Evolutionary conservation across 352 stramenopile genomes (phyloP).

Genomic region (Phytophthora sansomeana): DNA sequence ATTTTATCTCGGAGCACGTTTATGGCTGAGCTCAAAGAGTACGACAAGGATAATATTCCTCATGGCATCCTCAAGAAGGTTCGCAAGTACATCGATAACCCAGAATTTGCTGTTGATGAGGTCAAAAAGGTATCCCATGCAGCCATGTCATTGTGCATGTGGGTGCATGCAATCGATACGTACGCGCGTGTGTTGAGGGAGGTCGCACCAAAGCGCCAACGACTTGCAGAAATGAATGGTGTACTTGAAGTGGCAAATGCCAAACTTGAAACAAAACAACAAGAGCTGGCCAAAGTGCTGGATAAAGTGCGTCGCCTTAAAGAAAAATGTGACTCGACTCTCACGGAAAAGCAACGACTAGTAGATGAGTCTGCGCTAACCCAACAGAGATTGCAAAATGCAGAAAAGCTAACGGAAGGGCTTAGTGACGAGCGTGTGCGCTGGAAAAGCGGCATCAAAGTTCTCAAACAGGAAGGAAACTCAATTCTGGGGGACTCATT

Average conservation of each 20-base stretch:
- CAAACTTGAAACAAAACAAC: conserved; percentile 72
- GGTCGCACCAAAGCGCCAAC: conserved; percentile 79
- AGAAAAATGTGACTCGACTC: conserved; percentile 64
- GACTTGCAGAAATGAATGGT: conserved; percentile 74
- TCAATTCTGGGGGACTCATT: conserved; percentile 69
- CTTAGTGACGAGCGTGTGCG: conserved; percentile 76
- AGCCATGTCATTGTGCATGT: conserved; percentile 90
- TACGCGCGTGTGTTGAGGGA: conserved; percentile 82
- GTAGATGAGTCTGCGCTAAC: conserved; percentile 72
- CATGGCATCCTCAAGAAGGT: conserved; percentile 70
- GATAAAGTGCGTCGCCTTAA: conserved; percentile 64
- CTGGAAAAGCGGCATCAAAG: conserved; percentile 73
- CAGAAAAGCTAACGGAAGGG: conserved; percentile 69
- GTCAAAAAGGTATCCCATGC: conserved; percentile 85
- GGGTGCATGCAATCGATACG: conserved; percentile 85
- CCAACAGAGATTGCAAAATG: conserved; percentile 56
- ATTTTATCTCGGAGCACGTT: conserved; percentile 78
- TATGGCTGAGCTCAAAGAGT: conserved; percentile 87
- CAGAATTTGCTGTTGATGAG: conserved; percentile 84
- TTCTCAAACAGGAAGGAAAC: conserved; percentile 53
- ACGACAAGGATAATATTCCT: conserved; percentile 86
- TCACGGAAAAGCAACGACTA: conserved; percentile 75
- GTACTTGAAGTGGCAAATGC: conserved; percentile 78
- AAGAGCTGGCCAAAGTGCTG: conserved; percentile 66
- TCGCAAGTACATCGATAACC: conserved; percentile 86